These are phyloP conservation scores for Salvia hispanica DNA, from an alignment of 257 asterid species.

Conservation along the genomic window DNA sequence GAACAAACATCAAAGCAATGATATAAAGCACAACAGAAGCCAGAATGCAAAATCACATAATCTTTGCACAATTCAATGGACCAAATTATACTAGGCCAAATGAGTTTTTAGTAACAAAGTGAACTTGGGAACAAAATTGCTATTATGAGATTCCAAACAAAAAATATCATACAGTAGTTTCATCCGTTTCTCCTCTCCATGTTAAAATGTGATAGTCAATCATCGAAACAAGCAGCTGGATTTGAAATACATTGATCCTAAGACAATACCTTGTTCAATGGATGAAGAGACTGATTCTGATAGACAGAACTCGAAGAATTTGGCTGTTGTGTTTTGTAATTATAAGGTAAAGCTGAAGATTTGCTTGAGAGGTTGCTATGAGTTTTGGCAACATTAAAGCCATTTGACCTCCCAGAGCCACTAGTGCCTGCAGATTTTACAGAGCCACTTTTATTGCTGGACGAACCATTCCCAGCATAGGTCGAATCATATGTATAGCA, in stretches of 20 bases:
- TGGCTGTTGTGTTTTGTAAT: slow-evolving; percentile 47
- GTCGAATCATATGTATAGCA: slow-evolving; percentile 49
- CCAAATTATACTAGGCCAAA: background rate
- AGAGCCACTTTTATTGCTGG: slow-evolving; percentile 40
- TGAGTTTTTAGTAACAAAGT: background rate
- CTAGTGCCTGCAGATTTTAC: slow-evolving; percentile 41
- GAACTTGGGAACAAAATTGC: background rate
- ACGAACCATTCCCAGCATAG: slow-evolving; percentile 49
- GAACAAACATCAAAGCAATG: slow-evolving; percentile 1
- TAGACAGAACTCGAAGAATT: slow-evolving; percentile 45
- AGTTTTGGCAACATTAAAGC: slow-evolving; percentile 40
- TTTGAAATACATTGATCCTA: background rate
- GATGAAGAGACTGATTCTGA: slow-evolving; percentile 56
- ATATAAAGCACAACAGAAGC: background rate
- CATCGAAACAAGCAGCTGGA: background rate
- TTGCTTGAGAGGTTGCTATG: slow-evolving; percentile 34
- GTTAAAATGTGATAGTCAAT: background rate
- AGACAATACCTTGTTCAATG: slow-evolving; percentile 53
- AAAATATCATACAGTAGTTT: background rate
- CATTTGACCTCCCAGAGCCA: slow-evolving; percentile 50
- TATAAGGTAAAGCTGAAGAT: slow-evolving; percentile 40
- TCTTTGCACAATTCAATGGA: background rate
- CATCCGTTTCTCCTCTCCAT: background rate
- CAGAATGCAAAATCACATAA: background rate
- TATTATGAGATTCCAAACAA: background rate